Evolutionary conservation across 2,329 filamentous ascomycete species (phyloP), one percentile per base, ranked within the genome.

Genomic region (Colletotrichum chrysophilum): DNA sequence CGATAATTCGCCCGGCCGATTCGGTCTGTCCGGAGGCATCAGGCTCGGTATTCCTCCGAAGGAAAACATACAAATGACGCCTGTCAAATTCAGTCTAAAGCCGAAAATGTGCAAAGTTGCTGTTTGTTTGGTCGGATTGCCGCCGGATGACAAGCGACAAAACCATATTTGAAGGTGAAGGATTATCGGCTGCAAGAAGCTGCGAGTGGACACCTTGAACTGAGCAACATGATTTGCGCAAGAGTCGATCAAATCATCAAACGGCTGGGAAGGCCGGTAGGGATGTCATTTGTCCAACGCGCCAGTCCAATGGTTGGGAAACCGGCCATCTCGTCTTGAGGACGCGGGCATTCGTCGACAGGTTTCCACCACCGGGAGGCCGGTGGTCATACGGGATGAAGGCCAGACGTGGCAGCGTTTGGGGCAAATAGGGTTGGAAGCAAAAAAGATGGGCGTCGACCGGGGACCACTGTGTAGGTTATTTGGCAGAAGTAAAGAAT

Each of bases 401-500:
- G 36, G 21, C 26, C 64, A 65, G 32, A 76, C 70, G 61, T 38
- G 28, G 34, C 14, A 65, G 14, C 56, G 74, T 76, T 76, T 76
- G 74, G 65, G 74, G 74, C 74, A 28, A 65, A 74, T 55, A 74
- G 48, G 58, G 43, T 60, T 32, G 48, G 26, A 38, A 36, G 64
- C 18, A 4, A 64, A 30, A 52, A 32, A 18, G 58, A 18, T n/a
- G 34, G 24, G 13, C 18, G 26, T 34, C 18, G 28, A 74, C 64
- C 6, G 30, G 74, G 64, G 58, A 66, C 18, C 34, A 16, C 34
- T 14, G 74, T 55, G 58, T 38, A 65, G 58, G 34, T 48, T 58
- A 64, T 58, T 73, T 67, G 32, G 70, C 64, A 76, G 70, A 62
- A 74, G 56, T n/a, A 60, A 68, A 38, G 28, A 76, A 65, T 65